Conservation (phyloP, 2,329 filamentous ascomycete genomes). For the Xylaria digitata region DNA sequence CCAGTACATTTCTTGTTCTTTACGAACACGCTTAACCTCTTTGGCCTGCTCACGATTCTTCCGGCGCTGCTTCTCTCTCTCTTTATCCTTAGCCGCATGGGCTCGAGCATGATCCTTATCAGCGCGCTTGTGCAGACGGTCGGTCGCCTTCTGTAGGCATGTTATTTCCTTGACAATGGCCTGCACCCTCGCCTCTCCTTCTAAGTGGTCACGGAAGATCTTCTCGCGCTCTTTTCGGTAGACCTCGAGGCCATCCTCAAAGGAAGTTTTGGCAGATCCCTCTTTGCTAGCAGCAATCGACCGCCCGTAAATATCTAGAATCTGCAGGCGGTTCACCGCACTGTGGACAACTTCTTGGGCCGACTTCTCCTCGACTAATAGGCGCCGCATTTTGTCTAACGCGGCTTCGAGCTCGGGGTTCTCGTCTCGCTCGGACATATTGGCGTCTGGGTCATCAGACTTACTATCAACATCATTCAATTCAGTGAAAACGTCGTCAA, state of each 20-base stretch:
- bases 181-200: conserved; percentile 49
- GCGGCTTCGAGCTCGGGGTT: conserved; percentile 49
- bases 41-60: conserved; percentile 53
- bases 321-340: conserved; percentile 54
- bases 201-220: conserved; percentile 49
- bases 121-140: conserved; percentile 45
- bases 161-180: conserved; percentile 51
- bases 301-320: conserved; percentile 56
- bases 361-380: conserved; percentile 48
- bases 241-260: conserved; percentile 53
- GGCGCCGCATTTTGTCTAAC: conserved; percentile 48
- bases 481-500: conserved; percentile 65
- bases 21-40: conserved; percentile 58
- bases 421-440: conserved; percentile 36
- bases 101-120: conserved; percentile 46
- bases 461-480: conserved; percentile 53
- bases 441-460: conserved; percentile 34
- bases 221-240: conserved; percentile 58
- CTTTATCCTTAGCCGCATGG: conserved; percentile 38
- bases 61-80: conserved; percentile 51
- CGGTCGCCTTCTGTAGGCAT: conserved; percentile 50
- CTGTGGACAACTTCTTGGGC: conserved; percentile 50
- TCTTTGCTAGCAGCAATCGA: conserved; percentile 43
- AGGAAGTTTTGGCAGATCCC: conserved; percentile 47
- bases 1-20: conserved; percentile 61